A percentile compares a stretch with the other conserved stretches of the same genome.
phyloP scores from a whole-genome alignment of 2,329 filamentous ascomycete genomes.

The Hymenoscyphus fraxineus region DNA sequence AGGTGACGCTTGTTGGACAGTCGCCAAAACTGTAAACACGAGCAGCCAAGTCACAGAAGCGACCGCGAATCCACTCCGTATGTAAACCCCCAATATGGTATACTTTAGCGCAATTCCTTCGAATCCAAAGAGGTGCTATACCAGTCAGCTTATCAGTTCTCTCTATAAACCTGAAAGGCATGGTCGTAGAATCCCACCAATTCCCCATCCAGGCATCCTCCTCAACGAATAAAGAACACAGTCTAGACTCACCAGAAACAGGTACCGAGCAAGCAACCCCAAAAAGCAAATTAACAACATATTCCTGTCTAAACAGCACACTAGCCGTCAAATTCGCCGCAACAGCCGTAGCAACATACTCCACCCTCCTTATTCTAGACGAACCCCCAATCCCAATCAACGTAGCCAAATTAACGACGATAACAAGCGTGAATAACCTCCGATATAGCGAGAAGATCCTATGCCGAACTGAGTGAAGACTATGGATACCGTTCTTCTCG shows the following conservation, averaged over 20 bases:
- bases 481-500: slow-evolving; percentile 40
- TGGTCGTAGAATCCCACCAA: too few species aligned
- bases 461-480: slow-evolving; percentile 30
- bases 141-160: background rate
- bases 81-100: slow-evolving; percentile 54
- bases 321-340: slow-evolving; percentile 38
- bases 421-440: slow-evolving; percentile 52
- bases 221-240: background rate
- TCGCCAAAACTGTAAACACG: slow-evolving; percentile 37
- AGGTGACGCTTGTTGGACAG: slow-evolving; percentile 8
- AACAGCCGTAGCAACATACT: slow-evolving; percentile 5
- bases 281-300: slow-evolving; percentile 50
- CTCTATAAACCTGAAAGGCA: background rate
- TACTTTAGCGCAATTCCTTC: slow-evolving; percentile 45
- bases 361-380: background rate
- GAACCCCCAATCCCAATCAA: slow-evolving; percentile 37
- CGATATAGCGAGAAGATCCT: slow-evolving; percentile 51
- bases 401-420: slow-evolving; percentile 44
- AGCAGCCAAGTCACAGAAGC: slow-evolving; percentile 46
- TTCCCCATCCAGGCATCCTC: too few species aligned
- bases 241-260: slow-evolving; percentile 28
- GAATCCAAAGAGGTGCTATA: slow-evolving; percentile 43
- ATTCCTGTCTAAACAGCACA: slow-evolving; percentile 52
- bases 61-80: slow-evolving; percentile 47
- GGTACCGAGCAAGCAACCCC: slow-evolving; percentile 44